Percentiles rank a stretch among this genome's conserved stretches.
phyloP scores from a whole-genome alignment of 192 early-diverging fungal species.

The Geranomyces variabilis region DNA sequence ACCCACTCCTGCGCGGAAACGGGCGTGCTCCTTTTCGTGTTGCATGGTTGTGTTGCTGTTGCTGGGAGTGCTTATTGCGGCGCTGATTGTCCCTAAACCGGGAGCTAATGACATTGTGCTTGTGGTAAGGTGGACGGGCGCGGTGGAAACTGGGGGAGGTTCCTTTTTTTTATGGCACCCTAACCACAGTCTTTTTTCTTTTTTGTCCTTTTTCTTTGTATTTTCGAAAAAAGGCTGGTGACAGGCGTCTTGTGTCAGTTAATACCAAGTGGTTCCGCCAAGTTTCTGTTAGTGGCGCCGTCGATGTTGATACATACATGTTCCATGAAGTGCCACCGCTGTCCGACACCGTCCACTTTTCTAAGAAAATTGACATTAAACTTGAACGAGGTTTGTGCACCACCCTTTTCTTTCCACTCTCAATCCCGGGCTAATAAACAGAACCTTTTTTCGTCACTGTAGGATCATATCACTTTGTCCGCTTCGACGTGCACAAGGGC shows the following conservation, averaged over 20 bases:
- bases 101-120: conserved; percentile 6
- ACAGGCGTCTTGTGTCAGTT: conserved; percentile 16
- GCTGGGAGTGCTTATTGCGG: conserved; percentile 14
- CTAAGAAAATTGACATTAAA: conserved; percentile 21
- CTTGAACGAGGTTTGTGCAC: conserved; percentile 27
- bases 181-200: not conserved
- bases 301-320: conserved; percentile 27
- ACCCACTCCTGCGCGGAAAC: conserved; percentile 13
- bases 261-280: conserved; percentile 24
- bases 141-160: not conserved
- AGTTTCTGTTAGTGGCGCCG: conserved; percentile 22
- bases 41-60: conserved; percentile 26
- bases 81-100: conserved; percentile 24
- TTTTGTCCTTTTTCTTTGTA: not conserved
- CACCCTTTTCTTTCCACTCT: not conserved
- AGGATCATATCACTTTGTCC: conserved; percentile 32
- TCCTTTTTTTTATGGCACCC: not conserved
- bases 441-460: too few relatives aligned
- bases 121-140: conserved; percentile 27
- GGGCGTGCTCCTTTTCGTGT: conserved; percentile 20
- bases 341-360: conserved; percentile 1
- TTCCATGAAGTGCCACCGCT: conserved; percentile 27
- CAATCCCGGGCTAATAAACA: not conserved
- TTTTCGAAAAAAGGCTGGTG: conserved; percentile 30
- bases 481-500: conserved; percentile 29